Conservation (phyloP, 208 protist genomes). For the Crithidia bombi region DNA sequence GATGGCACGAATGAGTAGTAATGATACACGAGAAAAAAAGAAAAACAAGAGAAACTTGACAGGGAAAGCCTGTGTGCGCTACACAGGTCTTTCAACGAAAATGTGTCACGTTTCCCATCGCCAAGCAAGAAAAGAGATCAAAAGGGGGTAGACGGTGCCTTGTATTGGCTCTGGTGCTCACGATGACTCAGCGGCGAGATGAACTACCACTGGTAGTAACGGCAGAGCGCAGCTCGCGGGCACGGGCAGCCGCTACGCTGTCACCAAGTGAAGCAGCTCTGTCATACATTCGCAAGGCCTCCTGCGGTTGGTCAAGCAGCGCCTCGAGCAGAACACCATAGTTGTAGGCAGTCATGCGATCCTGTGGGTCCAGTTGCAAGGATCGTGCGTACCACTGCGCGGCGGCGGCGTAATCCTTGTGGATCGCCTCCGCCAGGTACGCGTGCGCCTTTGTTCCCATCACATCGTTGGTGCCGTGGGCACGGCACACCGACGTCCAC, state of each 20-base stretch:
- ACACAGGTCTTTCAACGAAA: background rate
- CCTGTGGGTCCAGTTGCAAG: conserved; percentile 65
- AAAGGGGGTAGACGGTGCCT: too few relatives aligned
- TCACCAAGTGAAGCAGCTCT: conserved; percentile 61
- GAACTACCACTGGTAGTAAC: background rate
- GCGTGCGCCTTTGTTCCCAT: conserved; percentile 65
- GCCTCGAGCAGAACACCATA: conserved; percentile 83
- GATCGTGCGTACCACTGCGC: conserved; percentile 61
- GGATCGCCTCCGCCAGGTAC: conserved; percentile 72
- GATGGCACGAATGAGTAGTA: background rate
- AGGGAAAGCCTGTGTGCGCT: background rate
- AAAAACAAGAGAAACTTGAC: background rate
- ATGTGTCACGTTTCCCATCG: background rate
- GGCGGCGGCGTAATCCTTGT: conserved; percentile 68
- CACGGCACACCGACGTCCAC: conserved; percentile 51
- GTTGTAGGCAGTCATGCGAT: conserved; percentile 83
- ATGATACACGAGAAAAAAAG: background rate
- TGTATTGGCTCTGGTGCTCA: background rate
- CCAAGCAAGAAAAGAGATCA: background rate
- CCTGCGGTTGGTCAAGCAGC: conserved; percentile 47
- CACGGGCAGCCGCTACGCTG: conserved; percentile 49
- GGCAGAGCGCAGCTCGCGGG: conserved; percentile 49
- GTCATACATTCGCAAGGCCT: conserved; percentile 62
- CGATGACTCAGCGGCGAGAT: conserved; percentile 1
- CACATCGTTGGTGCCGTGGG: conserved; percentile 39